Base-by-base conservation (phyloP, 805 yeast genomes). In the Candida endomychidarum region DNA sequence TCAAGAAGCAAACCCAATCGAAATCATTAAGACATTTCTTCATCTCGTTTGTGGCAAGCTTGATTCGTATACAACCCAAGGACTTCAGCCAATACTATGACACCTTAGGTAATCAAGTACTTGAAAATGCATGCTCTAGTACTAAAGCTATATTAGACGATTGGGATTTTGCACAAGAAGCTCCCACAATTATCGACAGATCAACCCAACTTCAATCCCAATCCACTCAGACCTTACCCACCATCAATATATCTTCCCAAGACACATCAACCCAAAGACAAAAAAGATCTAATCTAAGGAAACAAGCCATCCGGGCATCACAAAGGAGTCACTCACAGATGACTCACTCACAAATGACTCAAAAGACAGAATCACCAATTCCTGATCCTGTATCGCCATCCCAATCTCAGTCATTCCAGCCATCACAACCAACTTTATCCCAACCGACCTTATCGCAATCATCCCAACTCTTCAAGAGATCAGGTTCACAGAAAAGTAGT, bases 201-300 rank as follows among this genome's bases (percentile, higher is more conserved):
- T 26, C 23, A 2, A 32, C 27, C 21, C 35, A 32, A 32, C n/a
- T 22, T 16, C 22, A 34, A 8, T 28, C 39, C 4, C 32, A 26
- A 26, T 20, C 20, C 6, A 22, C 31, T n/a, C n/a, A n/a, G n/a
- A 14, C 37, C 42, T 21, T 39, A 3, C 61, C 61, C 4, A 38
- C 54, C 3, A 50, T 57, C 12, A 47, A 42, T 19, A 35, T 51
- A 11, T 41, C 52, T 5, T 46, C 51, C 7, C 41, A 38, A 26
- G 20, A 28, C 18, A 37, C 33, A 11, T 37, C 41, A 4, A 37
- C 27, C 3, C 41, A 25, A 17, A 34, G 17, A 34, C 12, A 23
- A 12, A 35, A 36, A 16, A 25, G 12, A 30, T 34, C 38, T n/a
- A 15, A 28, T 28, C 9, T 38, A 14, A 38, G 41, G 14, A 32